Evolutionary conservation across 306 rosid species (phyloP).

Genomic region (Begonia peltatifolia): DNA sequence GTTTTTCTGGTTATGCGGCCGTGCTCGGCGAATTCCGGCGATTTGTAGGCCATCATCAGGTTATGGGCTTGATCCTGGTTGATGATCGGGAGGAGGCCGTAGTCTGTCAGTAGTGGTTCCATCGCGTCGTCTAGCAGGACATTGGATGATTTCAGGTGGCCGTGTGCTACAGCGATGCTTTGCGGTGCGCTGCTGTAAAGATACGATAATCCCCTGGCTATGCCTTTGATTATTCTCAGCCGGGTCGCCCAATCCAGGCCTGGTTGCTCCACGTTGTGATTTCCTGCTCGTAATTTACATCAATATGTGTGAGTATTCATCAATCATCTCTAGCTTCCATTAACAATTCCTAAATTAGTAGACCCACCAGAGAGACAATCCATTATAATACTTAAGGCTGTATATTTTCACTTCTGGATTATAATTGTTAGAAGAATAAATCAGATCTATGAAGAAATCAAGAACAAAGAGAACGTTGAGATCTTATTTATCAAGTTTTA

Average conservation of each 20-base stretch:
- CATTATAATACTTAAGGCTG: no score
- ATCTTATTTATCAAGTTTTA: no score
- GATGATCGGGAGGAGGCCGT: slow-evolving; percentile 47
- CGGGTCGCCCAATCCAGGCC: slow-evolving; percentile 75
- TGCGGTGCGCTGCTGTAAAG: slow-evolving; percentile 40
- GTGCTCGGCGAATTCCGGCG: slow-evolving; percentile 65
- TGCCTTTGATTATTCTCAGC: slow-evolving; percentile 62
- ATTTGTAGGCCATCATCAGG: slow-evolving; percentile 81
- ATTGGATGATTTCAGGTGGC: slow-evolving; percentile 89
- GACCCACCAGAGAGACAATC: no score
- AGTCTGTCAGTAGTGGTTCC: slow-evolving; percentile 63
- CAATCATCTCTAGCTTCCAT: no score
- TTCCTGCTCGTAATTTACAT: slow-evolving; percentile 20
- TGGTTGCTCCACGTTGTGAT: slow-evolving; percentile 36
- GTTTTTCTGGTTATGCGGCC: slow-evolving; percentile 77
- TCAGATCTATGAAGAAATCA: no score
- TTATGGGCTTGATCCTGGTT: slow-evolving; percentile 55
- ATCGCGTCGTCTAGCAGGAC: slow-evolving; percentile 47
- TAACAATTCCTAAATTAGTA: no score
- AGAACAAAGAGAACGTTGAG: no score
- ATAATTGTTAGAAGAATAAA: no score
- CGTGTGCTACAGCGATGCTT: slow-evolving; percentile 56
- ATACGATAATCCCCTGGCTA: slow-evolving; percentile 54
- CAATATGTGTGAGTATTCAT: no score
- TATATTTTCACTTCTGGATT: no score